Evolutionary conservation across 1,284 basidiomycete species (phyloP).

Genomic region (Pseudozyma thailandica): DNA sequence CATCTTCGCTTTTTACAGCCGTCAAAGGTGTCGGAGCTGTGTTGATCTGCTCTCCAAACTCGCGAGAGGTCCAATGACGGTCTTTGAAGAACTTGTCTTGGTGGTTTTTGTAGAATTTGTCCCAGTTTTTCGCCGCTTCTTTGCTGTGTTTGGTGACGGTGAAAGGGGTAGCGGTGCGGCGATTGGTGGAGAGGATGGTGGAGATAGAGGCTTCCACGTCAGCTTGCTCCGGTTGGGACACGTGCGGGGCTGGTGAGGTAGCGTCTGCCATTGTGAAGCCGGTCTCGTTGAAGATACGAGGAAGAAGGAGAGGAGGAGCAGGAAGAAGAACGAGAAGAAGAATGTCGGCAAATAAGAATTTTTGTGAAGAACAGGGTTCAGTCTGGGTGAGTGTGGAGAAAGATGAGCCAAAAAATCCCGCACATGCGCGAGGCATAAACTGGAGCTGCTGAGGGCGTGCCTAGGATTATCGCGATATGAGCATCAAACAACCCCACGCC

Average conservation of each 20-base stretch:
- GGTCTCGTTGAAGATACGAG: not conserved
- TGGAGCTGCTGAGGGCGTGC: no score
- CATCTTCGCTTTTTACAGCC: constrained; percentile 20
- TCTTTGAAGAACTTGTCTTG: constrained; percentile 68
- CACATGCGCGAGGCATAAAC: no score
- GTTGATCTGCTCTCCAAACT: constrained; percentile 50
- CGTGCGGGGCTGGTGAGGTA: constrained; percentile 12
- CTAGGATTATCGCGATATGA: no score
- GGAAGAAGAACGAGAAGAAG: not conserved
- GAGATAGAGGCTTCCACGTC: constrained; percentile 30
- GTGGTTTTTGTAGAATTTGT: constrained; percentile 68
- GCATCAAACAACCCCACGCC: no score
- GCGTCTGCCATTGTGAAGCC: not conserved
- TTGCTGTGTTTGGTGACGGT: constrained; percentile 57
- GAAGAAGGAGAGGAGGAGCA: not conserved
- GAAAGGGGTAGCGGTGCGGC: constrained; percentile 50
- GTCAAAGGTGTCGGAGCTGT: constrained; percentile 2
- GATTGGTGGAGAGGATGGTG: constrained; percentile 43
- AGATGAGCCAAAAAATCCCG: not conserved
- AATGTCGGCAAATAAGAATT: not conserved
- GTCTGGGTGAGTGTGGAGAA: not conserved
- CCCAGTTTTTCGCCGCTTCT: constrained; percentile 65
- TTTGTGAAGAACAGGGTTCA: not conserved
- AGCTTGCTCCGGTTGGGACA: constrained; percentile 10
- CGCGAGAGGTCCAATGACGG: constrained; percentile 68